Evolutionary conservation across 768 basidiomycete species (phyloP).

Genomic region (Terana coerulea): DNA sequence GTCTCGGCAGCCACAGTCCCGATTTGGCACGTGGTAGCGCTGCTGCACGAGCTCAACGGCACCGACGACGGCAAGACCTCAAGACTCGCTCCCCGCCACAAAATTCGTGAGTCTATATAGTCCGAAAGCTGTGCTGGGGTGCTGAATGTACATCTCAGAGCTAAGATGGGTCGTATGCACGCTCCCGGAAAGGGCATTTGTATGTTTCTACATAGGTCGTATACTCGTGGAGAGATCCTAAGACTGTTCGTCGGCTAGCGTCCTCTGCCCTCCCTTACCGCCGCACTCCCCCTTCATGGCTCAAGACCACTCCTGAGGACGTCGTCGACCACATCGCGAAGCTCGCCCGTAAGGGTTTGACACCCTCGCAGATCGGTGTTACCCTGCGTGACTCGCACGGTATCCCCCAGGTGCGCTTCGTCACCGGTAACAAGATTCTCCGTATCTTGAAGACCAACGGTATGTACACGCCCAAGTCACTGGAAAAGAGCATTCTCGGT

Average conservation of each 20-base stretch:
- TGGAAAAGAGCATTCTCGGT: background rate
- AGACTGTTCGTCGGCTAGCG: constrained; percentile 35
- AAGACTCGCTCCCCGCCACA: constrained; percentile 35
- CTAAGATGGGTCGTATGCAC: constrained; percentile 95
- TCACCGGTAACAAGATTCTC: constrained; percentile 99
- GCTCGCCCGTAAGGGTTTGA: constrained; percentile 95
- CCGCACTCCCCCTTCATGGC: constrained; percentile 91
- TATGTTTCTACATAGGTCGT: constrained; percentile 40
- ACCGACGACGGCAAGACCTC: constrained; percentile 35
- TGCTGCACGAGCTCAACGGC: constrained; percentile 27
- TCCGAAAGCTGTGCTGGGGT: constrained; percentile 1
- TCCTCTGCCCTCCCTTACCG: constrained; percentile 98
- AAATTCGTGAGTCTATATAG: constrained; percentile 31
- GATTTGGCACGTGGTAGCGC: constrained; percentile 29
- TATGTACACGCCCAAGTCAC: constrained; percentile 35
- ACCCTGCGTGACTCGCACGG: constrained; percentile 97
- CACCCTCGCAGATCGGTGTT: constrained; percentile 98
- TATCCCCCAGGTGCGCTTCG: constrained; percentile 95
- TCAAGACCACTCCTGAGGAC: constrained; percentile 94
- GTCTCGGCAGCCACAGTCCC: constrained; percentile 37
- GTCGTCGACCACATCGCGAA: constrained; percentile 96
- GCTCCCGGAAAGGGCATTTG: constrained; percentile 99
- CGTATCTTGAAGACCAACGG: constrained; percentile 95
- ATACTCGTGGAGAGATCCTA: constrained; percentile 7
- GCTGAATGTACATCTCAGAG: constrained; percentile 20